Evolutionary conservation across 23 red algal genomes (phyloP).

Genomic region (Gracilaria vermiculophylla): DNA sequence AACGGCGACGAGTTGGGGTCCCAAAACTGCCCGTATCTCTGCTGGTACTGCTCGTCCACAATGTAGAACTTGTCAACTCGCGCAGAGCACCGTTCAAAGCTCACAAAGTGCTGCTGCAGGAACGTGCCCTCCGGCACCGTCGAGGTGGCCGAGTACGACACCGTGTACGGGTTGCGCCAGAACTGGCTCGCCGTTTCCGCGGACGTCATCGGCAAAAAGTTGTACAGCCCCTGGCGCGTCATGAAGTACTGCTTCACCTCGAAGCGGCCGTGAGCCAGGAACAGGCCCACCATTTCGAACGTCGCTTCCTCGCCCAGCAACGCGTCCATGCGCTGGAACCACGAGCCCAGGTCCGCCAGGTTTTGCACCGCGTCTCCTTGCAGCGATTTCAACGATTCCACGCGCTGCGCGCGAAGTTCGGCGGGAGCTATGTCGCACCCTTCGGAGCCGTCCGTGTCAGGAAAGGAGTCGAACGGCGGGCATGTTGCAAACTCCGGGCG

Average conservation of each 20-base stretch:
- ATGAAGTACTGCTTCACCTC: conserved; percentile 63
- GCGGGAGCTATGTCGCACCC: neutral
- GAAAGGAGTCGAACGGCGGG: conserved; percentile 20
- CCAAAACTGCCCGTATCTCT: conserved; percentile 43
- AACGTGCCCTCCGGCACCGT: neutral
- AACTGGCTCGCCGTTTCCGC: conserved; percentile 20
- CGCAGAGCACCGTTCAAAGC: conserved; percentile 25
- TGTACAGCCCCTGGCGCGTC: conserved; percentile 38
- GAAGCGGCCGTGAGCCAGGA: conserved; percentile 33
- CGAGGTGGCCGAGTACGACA: conserved; percentile 8
- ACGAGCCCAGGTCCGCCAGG: conserved; percentile 29
- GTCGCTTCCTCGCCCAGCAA: conserved; percentile 24
- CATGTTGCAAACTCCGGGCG: conserved; percentile 40
- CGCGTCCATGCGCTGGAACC: conserved; percentile 41
- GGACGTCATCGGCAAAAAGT: conserved; percentile 16
- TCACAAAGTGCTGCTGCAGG: conserved; percentile 37
- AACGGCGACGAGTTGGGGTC: conserved; percentile 1
- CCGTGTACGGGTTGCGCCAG: conserved; percentile 37
- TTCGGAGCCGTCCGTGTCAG: conserved; percentile 15
- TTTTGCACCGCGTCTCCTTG: conserved; percentile 11
- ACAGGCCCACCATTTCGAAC: conserved; percentile 34
- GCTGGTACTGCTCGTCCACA: conserved; percentile 43
- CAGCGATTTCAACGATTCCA: conserved; percentile 17
- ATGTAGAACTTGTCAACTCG: conserved; percentile 7
- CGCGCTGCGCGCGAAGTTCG: conserved; percentile 2